These are phyloP conservation scores for Colletotrichum orbiculare DNA, from an alignment of 2,329 filamentous ascomycete genomes.

Conservation along the genomic window DNA sequence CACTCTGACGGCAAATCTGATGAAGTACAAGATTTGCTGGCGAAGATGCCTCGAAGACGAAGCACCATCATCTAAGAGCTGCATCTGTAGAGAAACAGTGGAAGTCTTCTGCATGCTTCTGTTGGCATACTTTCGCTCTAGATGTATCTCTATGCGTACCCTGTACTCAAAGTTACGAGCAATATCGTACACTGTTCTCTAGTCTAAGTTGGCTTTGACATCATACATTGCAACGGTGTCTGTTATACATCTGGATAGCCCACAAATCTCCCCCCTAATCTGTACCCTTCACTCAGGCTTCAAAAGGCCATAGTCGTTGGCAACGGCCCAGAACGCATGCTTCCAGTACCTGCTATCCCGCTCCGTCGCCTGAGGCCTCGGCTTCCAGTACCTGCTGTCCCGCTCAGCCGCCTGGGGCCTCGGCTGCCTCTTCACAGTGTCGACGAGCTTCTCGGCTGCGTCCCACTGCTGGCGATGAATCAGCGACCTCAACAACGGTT, in stretches of 20 bases:
- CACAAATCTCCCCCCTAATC: background rate
- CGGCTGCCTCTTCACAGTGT: constrained; percentile 38
- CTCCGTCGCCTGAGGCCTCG: constrained; percentile 18
- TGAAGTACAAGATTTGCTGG: too few species aligned
- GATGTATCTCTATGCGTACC: too few species aligned
- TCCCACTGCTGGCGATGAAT: constrained; percentile 35
- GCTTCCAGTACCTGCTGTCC: constrained; percentile 47
- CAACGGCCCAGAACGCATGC: constrained; percentile 63
- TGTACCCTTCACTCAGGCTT: too few species aligned
- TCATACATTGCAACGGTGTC: background rate
- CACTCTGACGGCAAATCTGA: too few species aligned
- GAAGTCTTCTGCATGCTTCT: too few species aligned
- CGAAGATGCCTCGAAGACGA: too few species aligned
- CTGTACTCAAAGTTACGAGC: too few species aligned
- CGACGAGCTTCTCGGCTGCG: constrained; percentile 49
- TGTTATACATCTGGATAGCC: constrained; percentile 1
- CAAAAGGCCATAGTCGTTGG: constrained; percentile 53
- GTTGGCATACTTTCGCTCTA: too few species aligned
- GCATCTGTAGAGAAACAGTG: too few species aligned
- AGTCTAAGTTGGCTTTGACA: background rate
- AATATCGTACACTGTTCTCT: too few species aligned
- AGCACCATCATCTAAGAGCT: too few species aligned
- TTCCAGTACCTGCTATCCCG: constrained; percentile 52
- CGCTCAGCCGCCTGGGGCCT: constrained; percentile 19
- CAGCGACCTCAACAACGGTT: constrained; percentile 35